Conservation (phyloP, 2,329 filamentous ascomycete species). For the Chrysosporium keratinophilum region DNA sequence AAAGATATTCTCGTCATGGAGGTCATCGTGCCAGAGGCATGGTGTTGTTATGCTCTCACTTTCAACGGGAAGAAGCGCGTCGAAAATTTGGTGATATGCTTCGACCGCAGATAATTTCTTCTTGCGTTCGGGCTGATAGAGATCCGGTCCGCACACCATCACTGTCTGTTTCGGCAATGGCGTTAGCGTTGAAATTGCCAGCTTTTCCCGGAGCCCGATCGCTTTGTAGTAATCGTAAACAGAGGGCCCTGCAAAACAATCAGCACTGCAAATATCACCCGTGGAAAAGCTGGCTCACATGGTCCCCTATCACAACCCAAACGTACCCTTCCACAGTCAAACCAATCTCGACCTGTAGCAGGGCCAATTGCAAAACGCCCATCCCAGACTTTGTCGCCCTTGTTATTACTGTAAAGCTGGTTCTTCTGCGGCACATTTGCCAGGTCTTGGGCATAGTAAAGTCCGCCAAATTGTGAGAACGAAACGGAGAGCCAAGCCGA, state of each 20-base stretch:
- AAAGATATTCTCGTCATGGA: constrained; percentile 26
- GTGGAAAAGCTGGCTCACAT: constrained; percentile 7
- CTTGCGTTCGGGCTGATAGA: constrained; percentile 4
- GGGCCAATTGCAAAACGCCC: constrained; percentile 23
- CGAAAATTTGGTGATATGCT: constrained; percentile 4
- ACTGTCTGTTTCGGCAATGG: constrained; percentile 9
- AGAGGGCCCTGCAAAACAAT: constrained; percentile 5
- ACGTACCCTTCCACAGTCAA: constrained; percentile 16
- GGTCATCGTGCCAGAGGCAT: constrained; percentile 24
- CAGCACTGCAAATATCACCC: not conserved
- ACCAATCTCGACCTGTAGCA: constrained; percentile 22
- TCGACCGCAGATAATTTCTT: constrained; percentile 5
- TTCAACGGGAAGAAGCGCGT: constrained; percentile 5
- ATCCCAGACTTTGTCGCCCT: constrained; percentile 5
- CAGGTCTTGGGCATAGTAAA: constrained; percentile 10
- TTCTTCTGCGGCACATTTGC: not conserved
- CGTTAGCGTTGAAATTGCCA: constrained; percentile 4
- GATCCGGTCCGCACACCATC: constrained; percentile 11
- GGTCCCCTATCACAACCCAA: constrained; percentile 12
- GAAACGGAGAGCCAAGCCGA: constrained; percentile 4
- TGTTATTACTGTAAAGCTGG: constrained; percentile 5
- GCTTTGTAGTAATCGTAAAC: constrained; percentile 7
- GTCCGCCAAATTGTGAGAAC: constrained; percentile 5
- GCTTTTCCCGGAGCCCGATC: not conserved
- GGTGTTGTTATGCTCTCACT: constrained; percentile 1